phyloP scores from a whole-genome alignment of 2,329 filamentous ascomycete species.

The Aschersonia sp. region DNA sequence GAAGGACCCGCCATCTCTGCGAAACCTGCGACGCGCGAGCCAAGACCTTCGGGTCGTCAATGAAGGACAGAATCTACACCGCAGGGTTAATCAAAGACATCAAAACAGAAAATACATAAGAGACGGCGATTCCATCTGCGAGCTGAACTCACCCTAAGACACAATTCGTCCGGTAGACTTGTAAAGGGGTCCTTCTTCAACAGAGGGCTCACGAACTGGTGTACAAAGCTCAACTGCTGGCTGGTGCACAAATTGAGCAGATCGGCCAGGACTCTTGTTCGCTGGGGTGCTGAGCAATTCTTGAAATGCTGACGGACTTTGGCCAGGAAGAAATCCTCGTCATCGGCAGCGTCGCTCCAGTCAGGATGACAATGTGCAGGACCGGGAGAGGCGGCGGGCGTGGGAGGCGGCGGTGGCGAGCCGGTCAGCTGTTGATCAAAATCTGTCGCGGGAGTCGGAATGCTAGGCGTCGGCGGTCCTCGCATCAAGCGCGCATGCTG shows the following conservation, averaged over 20 bases:
- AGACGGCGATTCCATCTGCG: too few relatives aligned
- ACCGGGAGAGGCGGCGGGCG: slow-evolving; percentile 50
- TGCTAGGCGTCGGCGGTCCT: slow-evolving; percentile 51
- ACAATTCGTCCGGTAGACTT: slow-evolving; percentile 82
- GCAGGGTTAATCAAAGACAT: too few relatives aligned
- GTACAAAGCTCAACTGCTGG: slow-evolving; percentile 88
- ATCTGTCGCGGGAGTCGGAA: slow-evolving; percentile 49
- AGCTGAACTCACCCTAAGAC: slow-evolving; percentile 53
- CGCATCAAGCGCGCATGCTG: slow-evolving; percentile 26
- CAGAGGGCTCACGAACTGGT: slow-evolving; percentile 85
- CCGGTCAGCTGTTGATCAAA: slow-evolving; percentile 47
- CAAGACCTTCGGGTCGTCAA: slow-evolving; percentile 90
- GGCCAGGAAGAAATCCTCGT: slow-evolving; percentile 71
- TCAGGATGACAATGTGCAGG: slow-evolving; percentile 48
- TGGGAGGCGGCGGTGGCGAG: slow-evolving; percentile 49
- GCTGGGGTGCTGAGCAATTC: slow-evolving; percentile 58
- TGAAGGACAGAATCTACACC: slow-evolving; percentile 81
- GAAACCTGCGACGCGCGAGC: slow-evolving; percentile 95
- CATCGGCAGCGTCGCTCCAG: slow-evolving; percentile 64
- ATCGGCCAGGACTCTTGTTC: slow-evolving; percentile 71
- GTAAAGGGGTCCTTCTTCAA: slow-evolving; percentile 95
- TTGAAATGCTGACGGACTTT: slow-evolving; percentile 71
- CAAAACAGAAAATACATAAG: too few relatives aligned
- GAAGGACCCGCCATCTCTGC: slow-evolving; percentile 77
- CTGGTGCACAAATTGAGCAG: slow-evolving; percentile 89